Conservation (phyloP, 2,329 filamentous ascomycete species). For the Trichoderma pleuroti region DNA sequence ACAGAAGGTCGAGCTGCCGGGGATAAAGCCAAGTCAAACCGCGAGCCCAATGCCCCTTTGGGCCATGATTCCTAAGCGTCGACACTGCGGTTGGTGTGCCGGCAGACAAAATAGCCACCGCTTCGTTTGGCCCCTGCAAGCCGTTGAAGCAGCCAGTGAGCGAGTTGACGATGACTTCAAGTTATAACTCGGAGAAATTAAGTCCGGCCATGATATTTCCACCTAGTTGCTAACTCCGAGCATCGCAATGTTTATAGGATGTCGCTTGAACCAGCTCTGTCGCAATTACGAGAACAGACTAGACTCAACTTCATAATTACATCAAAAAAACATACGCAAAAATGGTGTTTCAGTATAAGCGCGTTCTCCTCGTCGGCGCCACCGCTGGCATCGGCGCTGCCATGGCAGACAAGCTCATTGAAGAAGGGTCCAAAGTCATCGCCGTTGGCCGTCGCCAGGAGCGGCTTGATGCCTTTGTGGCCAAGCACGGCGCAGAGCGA, state of each 20-base stretch:
- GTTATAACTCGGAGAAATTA: neutral
- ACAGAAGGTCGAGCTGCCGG: neutral
- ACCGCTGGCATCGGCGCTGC: conserved; percentile 26
- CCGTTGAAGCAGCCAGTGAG: neutral
- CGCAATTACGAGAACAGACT: neutral
- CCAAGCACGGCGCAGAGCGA: conserved; percentile 40
- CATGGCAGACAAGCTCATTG: conserved; percentile 37
- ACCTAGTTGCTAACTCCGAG: neutral
- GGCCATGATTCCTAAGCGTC: neutral
- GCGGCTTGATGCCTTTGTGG: conserved; percentile 45
- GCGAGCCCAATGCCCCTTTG: neutral
- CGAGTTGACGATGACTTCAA: neutral
- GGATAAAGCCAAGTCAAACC: neutral
- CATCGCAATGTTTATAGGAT: neutral
- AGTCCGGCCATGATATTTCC: neutral
- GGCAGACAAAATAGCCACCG: neutral
- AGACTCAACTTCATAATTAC: neutral
- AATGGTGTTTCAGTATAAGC: conserved; percentile 54
- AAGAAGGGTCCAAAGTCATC: conserved; percentile 42
- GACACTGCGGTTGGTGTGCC: neutral
- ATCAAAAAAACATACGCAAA: conserved; percentile 11
- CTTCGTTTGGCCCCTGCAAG: neutral
- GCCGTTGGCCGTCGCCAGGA: conserved; percentile 47
- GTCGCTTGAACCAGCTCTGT: too few relatives aligned
- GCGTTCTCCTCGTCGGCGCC: conserved; percentile 46